Conservation (phyloP, 768 basidiomycete genomes). For the Rhodocollybia butyracea region DNA sequence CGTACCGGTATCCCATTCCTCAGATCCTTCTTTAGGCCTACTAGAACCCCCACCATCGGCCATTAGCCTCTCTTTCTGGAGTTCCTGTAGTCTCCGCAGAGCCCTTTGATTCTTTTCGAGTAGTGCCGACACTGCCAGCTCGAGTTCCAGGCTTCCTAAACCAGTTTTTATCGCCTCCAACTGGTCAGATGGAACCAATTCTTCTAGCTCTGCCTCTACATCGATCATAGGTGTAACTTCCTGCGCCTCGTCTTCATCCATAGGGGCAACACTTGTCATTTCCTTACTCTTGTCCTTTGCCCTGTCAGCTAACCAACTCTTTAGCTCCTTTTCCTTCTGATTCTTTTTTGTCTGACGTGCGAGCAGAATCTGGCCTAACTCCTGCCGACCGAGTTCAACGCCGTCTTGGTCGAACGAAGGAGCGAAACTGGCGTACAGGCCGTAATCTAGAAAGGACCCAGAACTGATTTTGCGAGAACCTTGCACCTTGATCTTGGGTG, state of each 20-base stretch:
- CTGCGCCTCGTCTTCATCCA: conserved; percentile 15
- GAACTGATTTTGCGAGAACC: conserved; percentile 54
- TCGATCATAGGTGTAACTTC: conserved; percentile 17
- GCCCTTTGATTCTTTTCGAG: conserved; percentile 65
- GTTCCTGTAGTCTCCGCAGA: conserved; percentile 56
- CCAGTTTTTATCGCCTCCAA: conserved; percentile 55
- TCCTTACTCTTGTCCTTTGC: conserved; percentile 24
- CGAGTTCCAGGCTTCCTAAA: conserved; percentile 59
- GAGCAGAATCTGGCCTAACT: conserved; percentile 59
- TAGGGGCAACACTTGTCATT: conserved; percentile 17
- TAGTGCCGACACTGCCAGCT: conserved; percentile 66
- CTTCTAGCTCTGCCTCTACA: conserved; percentile 43
- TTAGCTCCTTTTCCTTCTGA: conserved; percentile 43
- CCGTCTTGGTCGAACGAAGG: conserved; percentile 78
- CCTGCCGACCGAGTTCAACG: conserved; percentile 60
- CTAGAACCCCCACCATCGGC: conserved; percentile 40
- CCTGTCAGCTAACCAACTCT: conserved; percentile 22
- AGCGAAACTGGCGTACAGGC: conserved; percentile 71
- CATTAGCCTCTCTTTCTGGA: conserved; percentile 58
- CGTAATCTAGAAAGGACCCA: conserved; percentile 78
- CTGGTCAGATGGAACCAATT: conserved; percentile 55
- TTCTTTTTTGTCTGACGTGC: neutral
- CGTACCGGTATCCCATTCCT: conserved; percentile 83
- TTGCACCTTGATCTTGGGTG: conserved; percentile 39
- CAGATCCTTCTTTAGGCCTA: conserved; percentile 59